Percentiles rank a stretch among this genome's conserved stretches.
Evolutionary conservation across 108 stramenopile genomes (phyloP).

Genomic region (Nitzschia putrida): DNA sequence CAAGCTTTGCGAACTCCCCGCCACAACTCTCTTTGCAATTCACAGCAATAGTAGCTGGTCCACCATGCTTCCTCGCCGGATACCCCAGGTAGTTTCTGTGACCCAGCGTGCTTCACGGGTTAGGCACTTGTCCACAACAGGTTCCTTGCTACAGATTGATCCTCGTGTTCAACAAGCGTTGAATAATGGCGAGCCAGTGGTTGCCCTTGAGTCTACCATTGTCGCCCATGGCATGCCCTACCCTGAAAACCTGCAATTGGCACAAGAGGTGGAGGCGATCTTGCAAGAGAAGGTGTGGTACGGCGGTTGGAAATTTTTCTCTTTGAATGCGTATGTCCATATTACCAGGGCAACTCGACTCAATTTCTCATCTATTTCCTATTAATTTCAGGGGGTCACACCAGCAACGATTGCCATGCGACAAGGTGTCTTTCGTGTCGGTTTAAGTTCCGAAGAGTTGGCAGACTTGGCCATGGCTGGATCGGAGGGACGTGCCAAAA

Average conservation of each 20-base stretch:
- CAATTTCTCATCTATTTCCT: too few species aligned
- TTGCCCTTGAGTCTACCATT: conserved; percentile 97
- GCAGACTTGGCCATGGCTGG: conserved; percentile 79
- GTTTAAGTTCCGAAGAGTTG: conserved; percentile 81
- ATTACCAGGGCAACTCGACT: too few species aligned
- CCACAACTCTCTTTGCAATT: not conserved
- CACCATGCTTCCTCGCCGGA: not conserved
- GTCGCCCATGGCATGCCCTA: conserved; percentile 99
- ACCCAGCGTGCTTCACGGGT: not conserved
- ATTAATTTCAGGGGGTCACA: conserved; percentile 61
- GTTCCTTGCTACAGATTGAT: conserved; percentile 18
- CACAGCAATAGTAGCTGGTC: not conserved
- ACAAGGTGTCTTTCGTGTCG: conserved; percentile 80
- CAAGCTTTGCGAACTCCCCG: not conserved
- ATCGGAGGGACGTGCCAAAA: conserved; percentile 60
- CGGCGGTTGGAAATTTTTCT: not conserved
- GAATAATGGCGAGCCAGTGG: conserved; percentile 46
- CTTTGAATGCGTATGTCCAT: too few species aligned
- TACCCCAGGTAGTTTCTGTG: not conserved
- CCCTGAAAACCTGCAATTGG: conserved; percentile 92
- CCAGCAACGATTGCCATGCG: conserved; percentile 93
- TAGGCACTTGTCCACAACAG: not conserved
- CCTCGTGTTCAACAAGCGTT: conserved; percentile 45
- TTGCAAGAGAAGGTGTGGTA: conserved; percentile 38
- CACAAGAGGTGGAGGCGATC: conserved; percentile 64